Base-by-base conservation (phyloP, 352 stramenopile genomes). In the Pythium periplocum region DNA sequence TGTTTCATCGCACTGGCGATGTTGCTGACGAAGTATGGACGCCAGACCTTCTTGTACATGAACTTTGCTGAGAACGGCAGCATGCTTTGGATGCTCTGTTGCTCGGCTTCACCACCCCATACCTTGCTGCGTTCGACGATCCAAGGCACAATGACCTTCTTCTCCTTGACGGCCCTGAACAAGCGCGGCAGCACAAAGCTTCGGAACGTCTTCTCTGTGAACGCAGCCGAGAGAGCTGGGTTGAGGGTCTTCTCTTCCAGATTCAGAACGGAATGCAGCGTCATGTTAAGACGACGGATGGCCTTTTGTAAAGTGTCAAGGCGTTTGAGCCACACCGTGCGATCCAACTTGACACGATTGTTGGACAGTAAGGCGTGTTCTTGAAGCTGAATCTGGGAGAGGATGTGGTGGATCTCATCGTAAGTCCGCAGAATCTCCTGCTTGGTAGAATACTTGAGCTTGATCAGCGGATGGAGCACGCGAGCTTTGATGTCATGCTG, bases 101-200 rank as follows among this genome's bases (percentile, higher is more conserved):
- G 76, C 53, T 93, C 83, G 2, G 45, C 63, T 46, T 83, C 75
- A 17, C 83, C 83, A 59, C 83, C 83, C 83, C 83, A 93, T 34
- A 90, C 75, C 59, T 91, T 91, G 60, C 71, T 87, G 33, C 83
- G 83, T 41, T 93, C 83, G 17, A 93, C 71, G 56, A 91, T 90
- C 83, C 83, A 93, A 9, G 81, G 80, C 37, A 93, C 72, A n/a
- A 93, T 69, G 2, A 93, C 74, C 37, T 81, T 80, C 53, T 93
- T 93, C 8, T 73, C 62, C 42, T 83, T 83, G 50, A 91, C 87
- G 26, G 71, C 71, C 26, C 78, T 77, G 57, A 93, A 90, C 37
- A 91, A 57, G 8, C 80, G 75, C 35, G 83, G 83, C 69, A 91
- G 76, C 6, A 93, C 79, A 62, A 89, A 83, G 35, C 64, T 73